Conservation (phyloP, 371 early-diverging fungal genomes). For the Blyttiomyces sp. region DNA sequence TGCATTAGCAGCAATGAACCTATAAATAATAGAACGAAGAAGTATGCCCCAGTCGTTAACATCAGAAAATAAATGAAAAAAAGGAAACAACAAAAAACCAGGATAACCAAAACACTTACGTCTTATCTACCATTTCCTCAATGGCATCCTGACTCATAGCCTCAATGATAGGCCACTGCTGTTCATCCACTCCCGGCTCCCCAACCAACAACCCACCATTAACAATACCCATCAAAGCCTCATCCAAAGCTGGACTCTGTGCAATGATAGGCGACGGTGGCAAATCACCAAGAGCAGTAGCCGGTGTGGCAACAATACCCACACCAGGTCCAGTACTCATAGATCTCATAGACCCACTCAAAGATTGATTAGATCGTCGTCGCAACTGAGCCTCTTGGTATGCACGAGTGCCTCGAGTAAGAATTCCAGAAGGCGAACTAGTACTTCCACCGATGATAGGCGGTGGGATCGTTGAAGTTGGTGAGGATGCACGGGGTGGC, state of each 20-base stretch:
- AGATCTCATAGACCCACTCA: constrained; percentile 10
- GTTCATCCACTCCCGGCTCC: constrained; percentile 14
- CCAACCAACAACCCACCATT: neutral
- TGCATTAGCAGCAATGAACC: constrained; percentile 56
- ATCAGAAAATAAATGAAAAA: neutral
- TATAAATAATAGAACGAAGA: neutral
- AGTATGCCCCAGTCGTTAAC: neutral
- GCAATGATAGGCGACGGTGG: constrained; percentile 1
- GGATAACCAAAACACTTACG: constrained; percentile 26
- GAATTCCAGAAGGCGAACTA: constrained; percentile 6
- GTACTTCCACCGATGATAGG: constrained; percentile 2
- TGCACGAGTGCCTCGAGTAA: constrained; percentile 23
- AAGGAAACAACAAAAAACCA: neutral
- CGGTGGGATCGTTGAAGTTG: constrained; percentile 1
- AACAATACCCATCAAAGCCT: neutral
- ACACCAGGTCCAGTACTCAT: neutral
- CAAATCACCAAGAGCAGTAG: neutral
- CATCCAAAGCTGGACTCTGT: neutral
- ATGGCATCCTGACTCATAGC: constrained; percentile 89
- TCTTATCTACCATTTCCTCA: constrained; percentile 89
- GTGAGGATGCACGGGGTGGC: neutral
- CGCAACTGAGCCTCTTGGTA: constrained; percentile 23
- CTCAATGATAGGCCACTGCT: constrained; percentile 78
- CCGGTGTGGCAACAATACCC: neutral
- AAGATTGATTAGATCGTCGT: constrained; percentile 9